A percentile compares a stretch with the other conserved stretches of the same genome.
phyloP scores from a whole-genome alignment of 768 basidiomycete species.

The Mycena sanguinolenta region DNA sequence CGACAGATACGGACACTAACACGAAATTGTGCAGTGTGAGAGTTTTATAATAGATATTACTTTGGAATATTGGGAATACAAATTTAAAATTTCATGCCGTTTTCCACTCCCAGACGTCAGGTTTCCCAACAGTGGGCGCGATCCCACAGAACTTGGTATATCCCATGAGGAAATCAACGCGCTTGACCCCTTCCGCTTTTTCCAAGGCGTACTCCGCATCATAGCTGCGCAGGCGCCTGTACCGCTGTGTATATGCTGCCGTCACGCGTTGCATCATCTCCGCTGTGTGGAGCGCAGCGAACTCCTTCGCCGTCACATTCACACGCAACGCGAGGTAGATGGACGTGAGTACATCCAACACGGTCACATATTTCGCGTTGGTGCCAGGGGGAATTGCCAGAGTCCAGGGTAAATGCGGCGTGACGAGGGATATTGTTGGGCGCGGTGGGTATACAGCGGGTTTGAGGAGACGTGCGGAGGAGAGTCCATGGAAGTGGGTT shows the following conservation, averaged over 20 bases:
- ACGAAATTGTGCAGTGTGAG: no score
- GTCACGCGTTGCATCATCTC: not conserved
- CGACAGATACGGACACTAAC: no score
- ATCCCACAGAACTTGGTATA: constrained; percentile 1
- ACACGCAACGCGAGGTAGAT: not conserved
- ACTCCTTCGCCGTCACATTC: not conserved
- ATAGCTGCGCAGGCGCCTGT: not conserved
- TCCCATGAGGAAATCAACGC: constrained; percentile 6
- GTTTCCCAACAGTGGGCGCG: not conserved
- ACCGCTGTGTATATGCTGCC: not conserved
- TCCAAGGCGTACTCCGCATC: not conserved
- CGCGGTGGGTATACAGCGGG: constrained; percentile 1
- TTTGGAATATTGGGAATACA: no score
- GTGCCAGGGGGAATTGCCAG: not conserved
- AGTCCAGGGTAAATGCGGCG: not conserved
- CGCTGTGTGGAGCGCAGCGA: not conserved
- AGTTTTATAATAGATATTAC: no score
- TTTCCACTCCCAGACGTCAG: not conserved
- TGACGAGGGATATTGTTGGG: not conserved
- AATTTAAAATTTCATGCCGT: no score
- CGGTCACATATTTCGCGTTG: not conserved
- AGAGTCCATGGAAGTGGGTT: not conserved
- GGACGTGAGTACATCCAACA: not conserved
- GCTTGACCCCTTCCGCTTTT: not conserved
- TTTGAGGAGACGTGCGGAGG: not conserved